phyloP scores from a whole-genome alignment of 176 grass and related monocot genomes.

The Alloteropsis semialata region DNA sequence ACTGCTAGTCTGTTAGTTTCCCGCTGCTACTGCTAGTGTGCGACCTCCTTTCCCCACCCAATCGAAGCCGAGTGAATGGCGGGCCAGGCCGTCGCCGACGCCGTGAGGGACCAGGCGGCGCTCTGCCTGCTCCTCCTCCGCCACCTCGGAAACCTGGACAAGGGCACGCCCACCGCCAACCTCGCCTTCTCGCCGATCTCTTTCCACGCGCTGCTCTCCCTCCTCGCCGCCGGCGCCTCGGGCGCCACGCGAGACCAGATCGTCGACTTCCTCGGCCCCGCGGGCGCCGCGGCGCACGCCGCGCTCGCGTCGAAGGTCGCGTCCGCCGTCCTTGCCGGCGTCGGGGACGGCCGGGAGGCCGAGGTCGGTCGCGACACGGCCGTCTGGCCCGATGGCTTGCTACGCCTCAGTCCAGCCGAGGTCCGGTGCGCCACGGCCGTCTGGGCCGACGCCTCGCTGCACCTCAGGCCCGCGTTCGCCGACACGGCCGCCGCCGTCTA shows the following conservation, averaged over 20 bases:
- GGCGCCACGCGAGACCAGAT: slow-evolving; percentile 8
- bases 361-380: slow-evolving; percentile 1
- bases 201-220: background rate
- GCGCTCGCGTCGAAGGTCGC: background rate
- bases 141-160: background rate
- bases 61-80: background rate
- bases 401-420: background rate
- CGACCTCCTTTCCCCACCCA: no score
- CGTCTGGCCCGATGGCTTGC: slow-evolving; percentile 1
- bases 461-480: background rate
- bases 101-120: background rate
- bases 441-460: slow-evolving; percentile 25
- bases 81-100: background rate
- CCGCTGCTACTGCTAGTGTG: no score
- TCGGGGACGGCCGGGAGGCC: background rate
- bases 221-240: background rate
- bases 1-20: no score
- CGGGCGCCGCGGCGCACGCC: background rate
- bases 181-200: slow-evolving; percentile 1
- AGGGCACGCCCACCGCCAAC: background rate
- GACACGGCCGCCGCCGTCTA: background rate
- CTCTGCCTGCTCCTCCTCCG: slow-evolving; percentile 7
- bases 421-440: slow-evolving; percentile 17
- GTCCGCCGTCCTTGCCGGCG: background rate
- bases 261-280: slow-evolving; percentile 20